These are phyloP conservation scores for Citrus inodora DNA, from an alignment of 345 rosid genomes.

Conservation along the genomic window DNA sequence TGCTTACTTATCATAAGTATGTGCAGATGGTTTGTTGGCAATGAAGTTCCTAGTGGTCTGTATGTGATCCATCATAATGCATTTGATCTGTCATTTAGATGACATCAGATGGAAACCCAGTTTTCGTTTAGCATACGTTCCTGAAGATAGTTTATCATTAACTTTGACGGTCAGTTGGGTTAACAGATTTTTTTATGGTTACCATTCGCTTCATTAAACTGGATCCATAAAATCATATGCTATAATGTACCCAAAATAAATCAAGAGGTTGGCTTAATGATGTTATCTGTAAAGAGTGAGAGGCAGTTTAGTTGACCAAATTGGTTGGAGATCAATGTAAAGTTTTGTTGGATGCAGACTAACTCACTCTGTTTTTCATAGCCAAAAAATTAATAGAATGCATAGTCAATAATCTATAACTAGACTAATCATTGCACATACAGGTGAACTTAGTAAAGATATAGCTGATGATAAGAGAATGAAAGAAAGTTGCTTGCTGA, in stretches of 20 bases:
- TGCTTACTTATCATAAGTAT: neutral
- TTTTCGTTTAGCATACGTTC: neutral
- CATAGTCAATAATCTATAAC: neutral
- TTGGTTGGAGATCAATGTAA: neutral
- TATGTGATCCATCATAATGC: neutral
- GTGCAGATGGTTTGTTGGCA: neutral
- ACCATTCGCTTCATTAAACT: neutral
- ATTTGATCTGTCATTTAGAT: neutral
- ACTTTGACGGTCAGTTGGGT: neutral
- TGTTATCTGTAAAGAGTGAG: neutral
- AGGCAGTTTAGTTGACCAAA: neutral
- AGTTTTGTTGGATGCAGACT: neutral
- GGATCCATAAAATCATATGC: neutral
- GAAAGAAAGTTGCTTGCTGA: neutral
- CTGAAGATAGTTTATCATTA: neutral
- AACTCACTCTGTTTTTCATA: neutral
- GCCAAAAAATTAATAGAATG: neutral
- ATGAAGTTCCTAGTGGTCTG: neutral
- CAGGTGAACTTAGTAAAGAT: neutral
- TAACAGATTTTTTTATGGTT: neutral
- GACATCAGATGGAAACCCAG: neutral
- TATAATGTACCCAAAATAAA: neutral
- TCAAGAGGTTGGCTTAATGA: neutral
- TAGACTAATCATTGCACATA: neutral
- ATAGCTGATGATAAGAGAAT: neutral